Percentiles rank a stretch among this genome's conserved stretches.
Evolutionary conservation across 805 yeast genomes (phyloP).

Genomic region (Candida patagonica): DNA sequence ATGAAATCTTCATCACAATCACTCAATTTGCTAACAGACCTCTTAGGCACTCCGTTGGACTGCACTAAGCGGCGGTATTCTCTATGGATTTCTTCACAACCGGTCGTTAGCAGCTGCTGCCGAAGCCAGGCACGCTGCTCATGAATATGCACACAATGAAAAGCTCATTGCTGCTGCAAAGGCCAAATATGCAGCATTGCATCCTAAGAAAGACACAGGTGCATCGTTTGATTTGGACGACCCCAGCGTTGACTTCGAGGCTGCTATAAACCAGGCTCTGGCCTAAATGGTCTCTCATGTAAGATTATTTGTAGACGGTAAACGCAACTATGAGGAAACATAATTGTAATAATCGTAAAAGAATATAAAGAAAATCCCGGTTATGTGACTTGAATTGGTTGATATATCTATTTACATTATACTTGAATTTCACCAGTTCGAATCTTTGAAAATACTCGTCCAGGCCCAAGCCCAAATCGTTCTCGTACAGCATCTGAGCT

Average conservation of each 20-base stretch:
- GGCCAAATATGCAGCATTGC: slow-evolving; percentile 69
- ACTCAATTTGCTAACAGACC: neutral
- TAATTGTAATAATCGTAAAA: too few relatives aligned
- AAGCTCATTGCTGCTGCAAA: slow-evolving; percentile 82
- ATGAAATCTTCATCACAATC: neutral
- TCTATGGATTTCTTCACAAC: slow-evolving; percentile 84
- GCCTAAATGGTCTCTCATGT: too few relatives aligned
- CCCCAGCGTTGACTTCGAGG: slow-evolving; percentile 77
- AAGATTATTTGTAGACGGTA: too few relatives aligned
- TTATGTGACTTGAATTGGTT: too few relatives aligned
- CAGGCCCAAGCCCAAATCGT: slow-evolving; percentile 62
- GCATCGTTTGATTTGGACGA: slow-evolving; percentile 65
- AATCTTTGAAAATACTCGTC: slow-evolving; percentile 45
- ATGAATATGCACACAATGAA: slow-evolving; percentile 53
- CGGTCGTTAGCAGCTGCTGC: slow-evolving; percentile 54
- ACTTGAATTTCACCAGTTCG: slow-evolving; percentile 2
- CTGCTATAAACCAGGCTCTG: slow-evolving; percentile 23
- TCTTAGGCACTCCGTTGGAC: slow-evolving; percentile 82
- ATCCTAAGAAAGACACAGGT: slow-evolving; percentile 28
- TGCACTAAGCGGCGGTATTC: slow-evolving; percentile 78
- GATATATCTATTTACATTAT: too few relatives aligned
- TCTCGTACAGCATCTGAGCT: slow-evolving; percentile 60
- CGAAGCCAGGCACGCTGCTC: slow-evolving; percentile 45
- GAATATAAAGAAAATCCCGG: too few relatives aligned
- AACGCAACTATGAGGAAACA: too few relatives aligned